phyloP scores from a whole-genome alignment of 1,284 basidiomycete genomes.

The Cutaneotrichosporon cyanovorans region DNA sequence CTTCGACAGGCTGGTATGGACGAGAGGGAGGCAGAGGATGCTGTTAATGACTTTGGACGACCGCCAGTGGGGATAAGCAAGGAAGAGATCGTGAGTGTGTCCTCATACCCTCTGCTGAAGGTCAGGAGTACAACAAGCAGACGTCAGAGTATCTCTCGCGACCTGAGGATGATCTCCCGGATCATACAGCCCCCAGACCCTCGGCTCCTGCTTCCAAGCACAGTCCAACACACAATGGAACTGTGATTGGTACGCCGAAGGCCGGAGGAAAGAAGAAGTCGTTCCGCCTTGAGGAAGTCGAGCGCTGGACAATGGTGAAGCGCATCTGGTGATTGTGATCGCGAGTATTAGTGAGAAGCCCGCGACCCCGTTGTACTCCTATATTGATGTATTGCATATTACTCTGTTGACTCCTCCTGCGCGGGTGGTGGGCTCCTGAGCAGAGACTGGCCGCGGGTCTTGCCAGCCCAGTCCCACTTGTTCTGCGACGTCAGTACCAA shows the following conservation, averaged over 20 bases:
- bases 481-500: conserved; percentile 3
- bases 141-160: conserved; percentile 64
- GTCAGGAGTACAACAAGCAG: conserved; percentile 68
- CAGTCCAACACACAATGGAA: conserved; percentile 31
- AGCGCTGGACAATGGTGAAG: conserved; percentile 88
- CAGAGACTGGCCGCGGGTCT: conserved; percentile 31
- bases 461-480: conserved; percentile 42
- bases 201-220: conserved; percentile 6
- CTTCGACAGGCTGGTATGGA: conserved; percentile 67
- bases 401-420: conserved; percentile 9
- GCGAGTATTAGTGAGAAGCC: not conserved
- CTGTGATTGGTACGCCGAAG: conserved; percentile 53
- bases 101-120: not conserved
- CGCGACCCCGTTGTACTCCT: conserved; percentile 14
- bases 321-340: conserved; percentile 63
- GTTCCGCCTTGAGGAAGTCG: conserved; percentile 73
- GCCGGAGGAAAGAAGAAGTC: conserved; percentile 51
- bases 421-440: conserved; percentile 16
- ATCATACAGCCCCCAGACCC: conserved; percentile 35
- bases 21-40: conserved; percentile 58
- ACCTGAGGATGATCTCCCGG: conserved; percentile 59
- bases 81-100: conserved; percentile 64
- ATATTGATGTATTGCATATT: conserved; percentile 14
- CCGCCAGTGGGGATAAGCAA: conserved; percentile 78
- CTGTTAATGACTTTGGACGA: conserved; percentile 77